Evolutionary conservation across 768 basidiomycete species (phyloP).

Genomic region (Lactarius pseudohatsudake): DNA sequence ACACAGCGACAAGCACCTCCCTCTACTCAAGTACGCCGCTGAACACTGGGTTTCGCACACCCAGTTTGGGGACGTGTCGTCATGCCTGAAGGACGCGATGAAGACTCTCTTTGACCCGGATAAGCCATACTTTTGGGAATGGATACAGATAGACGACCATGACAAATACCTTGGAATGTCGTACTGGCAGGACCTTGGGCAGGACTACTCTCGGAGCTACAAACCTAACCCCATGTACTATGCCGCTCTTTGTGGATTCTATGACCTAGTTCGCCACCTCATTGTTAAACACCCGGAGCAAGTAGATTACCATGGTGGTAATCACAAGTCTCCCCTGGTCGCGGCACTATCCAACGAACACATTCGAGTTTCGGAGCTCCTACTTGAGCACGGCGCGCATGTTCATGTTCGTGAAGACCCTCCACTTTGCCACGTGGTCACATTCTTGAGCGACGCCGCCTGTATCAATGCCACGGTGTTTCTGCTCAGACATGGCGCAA

Average conservation of each 20-base stretch:
- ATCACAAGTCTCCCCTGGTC: not conserved
- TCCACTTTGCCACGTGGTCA: not conserved
- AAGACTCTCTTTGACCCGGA: not conserved
- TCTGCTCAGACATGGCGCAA: not conserved
- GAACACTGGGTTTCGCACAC: not conserved
- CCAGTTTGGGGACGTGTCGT: not conserved
- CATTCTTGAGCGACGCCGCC: not conserved
- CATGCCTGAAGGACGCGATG: not conserved
- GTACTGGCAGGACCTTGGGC: too few relatives aligned
- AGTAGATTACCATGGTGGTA: not conserved
- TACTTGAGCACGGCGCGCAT: not conserved
- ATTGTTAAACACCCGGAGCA: not conserved
- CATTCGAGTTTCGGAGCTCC: not conserved
- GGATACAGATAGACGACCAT: not conserved
- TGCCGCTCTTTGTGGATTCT: not conserved
- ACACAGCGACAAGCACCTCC: not conserved
- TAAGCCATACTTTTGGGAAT: not conserved
- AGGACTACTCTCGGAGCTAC: not conserved
- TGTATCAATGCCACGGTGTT: not conserved
- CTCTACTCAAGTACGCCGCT: not conserved
- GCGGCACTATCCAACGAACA: not conserved
- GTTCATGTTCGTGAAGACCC: not conserved
- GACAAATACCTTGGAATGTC: too few relatives aligned
- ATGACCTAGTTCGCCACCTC: not conserved
- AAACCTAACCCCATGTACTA: not conserved